These are phyloP conservation scores for Globisporangium orthogonon DNA, from an alignment of 352 stramenopile species.

Conservation along the genomic window DNA sequence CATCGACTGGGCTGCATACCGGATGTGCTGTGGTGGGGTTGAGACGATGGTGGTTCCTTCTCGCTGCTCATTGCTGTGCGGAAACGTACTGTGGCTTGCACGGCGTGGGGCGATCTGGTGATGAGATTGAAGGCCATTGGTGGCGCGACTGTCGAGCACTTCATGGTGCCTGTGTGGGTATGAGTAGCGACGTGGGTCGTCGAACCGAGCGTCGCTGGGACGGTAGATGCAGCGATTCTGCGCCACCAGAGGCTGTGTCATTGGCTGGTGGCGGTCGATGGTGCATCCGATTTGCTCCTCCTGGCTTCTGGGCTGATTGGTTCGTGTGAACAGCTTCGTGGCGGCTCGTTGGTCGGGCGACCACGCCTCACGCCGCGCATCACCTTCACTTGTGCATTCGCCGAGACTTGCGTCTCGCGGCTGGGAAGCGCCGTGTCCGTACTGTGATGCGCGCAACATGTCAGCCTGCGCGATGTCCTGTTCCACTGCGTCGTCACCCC, in stretches of 20 bases:
- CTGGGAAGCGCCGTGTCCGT: conserved; percentile 34
- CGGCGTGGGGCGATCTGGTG: not conserved
- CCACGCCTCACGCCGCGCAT: not conserved
- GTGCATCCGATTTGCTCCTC: not conserved
- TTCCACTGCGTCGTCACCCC: conserved; percentile 72
- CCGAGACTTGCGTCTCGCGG: conserved; percentile 10
- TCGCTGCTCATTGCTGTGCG: not conserved
- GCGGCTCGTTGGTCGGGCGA: not conserved
- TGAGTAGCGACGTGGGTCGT: not conserved
- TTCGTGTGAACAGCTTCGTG: not conserved
- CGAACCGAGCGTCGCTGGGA: conserved; percentile 8
- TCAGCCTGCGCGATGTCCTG: conserved; percentile 41
- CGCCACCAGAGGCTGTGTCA: not conserved
- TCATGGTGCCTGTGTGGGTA: not conserved
- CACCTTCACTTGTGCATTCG: not conserved
- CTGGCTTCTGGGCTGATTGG: not conserved
- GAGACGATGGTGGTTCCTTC: not conserved
- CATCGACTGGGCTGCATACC: not conserved
- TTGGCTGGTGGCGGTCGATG: not conserved
- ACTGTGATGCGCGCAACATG: conserved; percentile 17
- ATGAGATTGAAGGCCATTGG: not conserved
- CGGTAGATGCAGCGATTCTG: not conserved
- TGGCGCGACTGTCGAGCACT: not conserved
- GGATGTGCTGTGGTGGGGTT: too few species aligned
- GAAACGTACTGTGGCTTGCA: not conserved